A percentile compares a stretch with the other conserved stretches of the same genome.
Evolutionary conservation across 306 rosid species (phyloP).

Genomic region (Cajanus cajan): DNA sequence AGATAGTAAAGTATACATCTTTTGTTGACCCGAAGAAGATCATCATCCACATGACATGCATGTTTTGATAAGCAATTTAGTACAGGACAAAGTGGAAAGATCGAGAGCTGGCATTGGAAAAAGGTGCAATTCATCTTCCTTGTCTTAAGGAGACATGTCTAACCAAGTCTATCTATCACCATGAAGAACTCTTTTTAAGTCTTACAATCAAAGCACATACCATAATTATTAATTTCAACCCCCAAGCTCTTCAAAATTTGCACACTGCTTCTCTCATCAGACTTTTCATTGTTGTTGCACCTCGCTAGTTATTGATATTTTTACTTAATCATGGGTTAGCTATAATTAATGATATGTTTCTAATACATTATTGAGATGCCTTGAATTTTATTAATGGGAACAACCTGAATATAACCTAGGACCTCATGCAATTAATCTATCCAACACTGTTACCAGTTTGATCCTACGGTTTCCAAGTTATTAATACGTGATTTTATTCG

Average conservation of each 20-base stretch:
- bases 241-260: not conserved
- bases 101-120: too few relatives aligned
- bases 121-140: slow-evolving; percentile 40
- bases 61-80: slow-evolving; percentile 31
- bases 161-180: slow-evolving; percentile 20
- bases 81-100: not conserved
- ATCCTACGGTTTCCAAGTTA: too few relatives aligned
- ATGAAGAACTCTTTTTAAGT: not conserved
- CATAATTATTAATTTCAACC: slow-evolving; percentile 10
- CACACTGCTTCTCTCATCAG: not conserved
- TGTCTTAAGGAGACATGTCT: slow-evolving; percentile 45
- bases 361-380: not conserved
- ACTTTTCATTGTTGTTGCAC: not conserved
- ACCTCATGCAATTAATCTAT: too few relatives aligned
- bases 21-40: slow-evolving; percentile 37
- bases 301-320: not conserved
- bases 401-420: too few relatives aligned
- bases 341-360: not conserved
- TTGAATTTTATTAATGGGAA: too few relatives aligned
- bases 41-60: slow-evolving; percentile 44
- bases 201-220: not conserved
- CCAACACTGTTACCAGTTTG: too few relatives aligned
- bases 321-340: not conserved
- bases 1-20: slow-evolving; percentile 30
- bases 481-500: too few relatives aligned